These are phyloP conservation scores for Phytophthora europaea DNA, from an alignment of 352 stramenopile species.

Conservation along the genomic window DNA sequence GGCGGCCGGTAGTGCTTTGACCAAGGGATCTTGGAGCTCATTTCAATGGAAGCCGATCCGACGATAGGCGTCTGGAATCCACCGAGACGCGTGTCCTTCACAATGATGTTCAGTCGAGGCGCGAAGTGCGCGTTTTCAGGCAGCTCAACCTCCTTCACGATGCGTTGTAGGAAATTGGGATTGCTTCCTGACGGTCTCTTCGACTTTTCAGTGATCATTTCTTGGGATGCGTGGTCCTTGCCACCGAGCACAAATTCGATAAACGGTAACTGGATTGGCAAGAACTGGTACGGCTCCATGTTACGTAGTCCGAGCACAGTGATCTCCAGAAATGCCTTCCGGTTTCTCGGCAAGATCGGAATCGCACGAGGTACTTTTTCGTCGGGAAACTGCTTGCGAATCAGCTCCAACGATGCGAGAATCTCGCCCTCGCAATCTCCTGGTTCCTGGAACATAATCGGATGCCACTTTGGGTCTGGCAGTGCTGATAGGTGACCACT, in stretches of 20 bases:
- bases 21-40: conserved; percentile 88
- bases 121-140: conserved; percentile 91
- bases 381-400: conserved; percentile 78
- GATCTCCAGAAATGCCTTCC: conserved; percentile 86
- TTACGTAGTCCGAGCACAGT: conserved; percentile 87
- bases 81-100: conserved; percentile 90
- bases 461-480: conserved; percentile 79
- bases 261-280: conserved; percentile 90
- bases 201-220: conserved; percentile 91
- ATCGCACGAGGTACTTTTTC: conserved; percentile 58
- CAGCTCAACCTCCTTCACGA: conserved; percentile 90
- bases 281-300: conserved; percentile 91
- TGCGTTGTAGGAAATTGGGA: conserved; percentile 92
- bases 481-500: conserved; percentile 53
- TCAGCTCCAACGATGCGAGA: conserved; percentile 79
- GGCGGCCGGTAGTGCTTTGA: conserved; percentile 79
- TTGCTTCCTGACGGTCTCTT: conserved; percentile 85
- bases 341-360: conserved; percentile 71
- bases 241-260: conserved; percentile 91
- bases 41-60: conserved; percentile 86
- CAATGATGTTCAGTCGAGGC: conserved; percentile 90
- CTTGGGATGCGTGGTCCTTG: conserved; percentile 78
- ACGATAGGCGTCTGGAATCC: conserved; percentile 89
- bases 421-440: conserved; percentile 87
- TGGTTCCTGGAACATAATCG: conserved; percentile 81